Percentiles rank a stretch among this genome's conserved stretches.
Evolutionary conservation across 768 basidiomycete species (phyloP).

Genomic region (Pisolithus orientalis): DNA sequence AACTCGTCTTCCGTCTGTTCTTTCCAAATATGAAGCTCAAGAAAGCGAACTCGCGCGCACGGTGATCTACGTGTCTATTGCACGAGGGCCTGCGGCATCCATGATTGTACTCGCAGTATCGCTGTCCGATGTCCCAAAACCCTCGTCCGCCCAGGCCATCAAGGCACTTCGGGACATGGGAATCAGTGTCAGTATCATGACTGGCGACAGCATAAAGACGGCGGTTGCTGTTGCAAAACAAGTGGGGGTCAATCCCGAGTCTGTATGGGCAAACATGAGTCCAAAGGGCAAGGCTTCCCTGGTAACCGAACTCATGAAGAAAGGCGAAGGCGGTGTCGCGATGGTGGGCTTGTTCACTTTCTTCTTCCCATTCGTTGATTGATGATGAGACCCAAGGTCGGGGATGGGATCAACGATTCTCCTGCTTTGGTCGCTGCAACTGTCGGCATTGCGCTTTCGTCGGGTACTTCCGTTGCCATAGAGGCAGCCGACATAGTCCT

Average conservation of each 20-base stretch:
- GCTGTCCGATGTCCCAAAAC: slow-evolving; percentile 81
- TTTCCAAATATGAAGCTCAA: slow-evolving; percentile 59
- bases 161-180: slow-evolving; percentile 81
- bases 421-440: slow-evolving; percentile 94
- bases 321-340: slow-evolving; percentile 68
- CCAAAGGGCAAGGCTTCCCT: slow-evolving; percentile 93
- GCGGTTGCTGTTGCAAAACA: slow-evolving; percentile 85
- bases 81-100: slow-evolving; percentile 32
- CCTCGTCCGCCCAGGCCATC: slow-evolving; percentile 79
- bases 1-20: slow-evolving; percentile 48
- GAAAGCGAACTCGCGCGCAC: slow-evolving; percentile 75
- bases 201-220: slow-evolving; percentile 84
- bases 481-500: slow-evolving; percentile 98
- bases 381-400: slow-evolving; percentile 51
- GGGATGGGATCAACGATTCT: slow-evolving; percentile 98
- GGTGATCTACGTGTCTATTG: slow-evolving; percentile 79
- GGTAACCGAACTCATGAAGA: slow-evolving; percentile 73
- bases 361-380: neutral
- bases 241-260: slow-evolving; percentile 77
- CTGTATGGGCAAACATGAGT: slow-evolving; percentile 89
- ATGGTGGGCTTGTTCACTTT: slow-evolving; percentile 55
- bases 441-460: slow-evolving; percentile 93
- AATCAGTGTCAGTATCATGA: slow-evolving; percentile 89
- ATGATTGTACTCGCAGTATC: slow-evolving; percentile 75
- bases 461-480: slow-evolving; percentile 94